Conservation (phyloP, 2,329 filamentous ascomycete species). For the Alternaria incomplexa region DNA sequence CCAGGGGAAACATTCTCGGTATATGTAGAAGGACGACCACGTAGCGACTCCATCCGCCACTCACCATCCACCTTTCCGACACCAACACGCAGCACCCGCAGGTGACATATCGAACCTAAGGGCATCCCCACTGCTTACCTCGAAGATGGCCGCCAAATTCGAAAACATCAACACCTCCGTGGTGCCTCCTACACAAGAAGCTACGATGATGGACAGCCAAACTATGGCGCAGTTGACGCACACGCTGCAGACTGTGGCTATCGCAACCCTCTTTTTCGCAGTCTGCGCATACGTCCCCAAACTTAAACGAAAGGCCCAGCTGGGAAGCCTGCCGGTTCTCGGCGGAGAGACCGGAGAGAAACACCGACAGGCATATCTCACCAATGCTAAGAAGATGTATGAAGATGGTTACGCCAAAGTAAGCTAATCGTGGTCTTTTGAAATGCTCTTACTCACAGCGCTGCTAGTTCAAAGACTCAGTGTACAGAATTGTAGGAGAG, state of each 20-base stretch:
- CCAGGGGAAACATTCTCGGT: neutral
- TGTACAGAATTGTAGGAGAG: slow-evolving; percentile 28
- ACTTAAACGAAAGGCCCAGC: slow-evolving; percentile 25
- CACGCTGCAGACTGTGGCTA: slow-evolving; percentile 28
- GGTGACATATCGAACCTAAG: neutral
- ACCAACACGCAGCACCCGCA: neutral
- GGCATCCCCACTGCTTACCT: neutral
- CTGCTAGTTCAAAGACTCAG: slow-evolving; percentile 36
- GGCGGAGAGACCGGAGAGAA: slow-evolving; percentile 22
- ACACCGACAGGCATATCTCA: slow-evolving; percentile 27
- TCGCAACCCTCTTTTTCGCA: slow-evolving; percentile 34
- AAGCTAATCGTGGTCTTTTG: neutral
- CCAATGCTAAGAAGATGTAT: slow-evolving; percentile 34
- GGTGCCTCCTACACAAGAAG: neutral
- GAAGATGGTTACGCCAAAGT: slow-evolving; percentile 38
- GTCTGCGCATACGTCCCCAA: slow-evolving; percentile 28
- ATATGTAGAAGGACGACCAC: neutral
- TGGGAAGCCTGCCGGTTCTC: slow-evolving; percentile 35
- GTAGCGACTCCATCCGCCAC: neutral
- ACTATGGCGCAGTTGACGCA: slow-evolving; percentile 22
- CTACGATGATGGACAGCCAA: slow-evolving; percentile 26
- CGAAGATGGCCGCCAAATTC: slow-evolving; percentile 1
- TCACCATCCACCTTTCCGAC: neutral
- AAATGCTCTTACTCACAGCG: slow-evolving; percentile 6
- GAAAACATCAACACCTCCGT: neutral